Evolutionary conservation across 305 asterid genomes (phyloP).

Genomic region (Fraxinus velutina): DNA sequence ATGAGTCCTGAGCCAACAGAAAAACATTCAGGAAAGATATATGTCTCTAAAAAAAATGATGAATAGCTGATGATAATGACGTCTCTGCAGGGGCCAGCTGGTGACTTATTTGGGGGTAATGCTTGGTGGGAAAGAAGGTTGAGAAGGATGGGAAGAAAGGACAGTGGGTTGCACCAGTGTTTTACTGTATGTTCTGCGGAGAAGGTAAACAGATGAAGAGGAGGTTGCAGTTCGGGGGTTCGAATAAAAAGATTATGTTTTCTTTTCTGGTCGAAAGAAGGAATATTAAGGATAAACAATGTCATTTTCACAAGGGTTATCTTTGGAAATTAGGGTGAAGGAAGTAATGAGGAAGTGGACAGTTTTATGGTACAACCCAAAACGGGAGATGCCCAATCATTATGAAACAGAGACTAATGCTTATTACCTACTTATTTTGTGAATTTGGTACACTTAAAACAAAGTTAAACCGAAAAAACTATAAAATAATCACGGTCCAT

Average conservation of each 20-base stretch:
- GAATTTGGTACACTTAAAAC: neutral
- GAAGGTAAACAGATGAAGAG: neutral
- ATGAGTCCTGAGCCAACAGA: neutral
- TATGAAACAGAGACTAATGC: neutral
- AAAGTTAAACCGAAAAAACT: neutral
- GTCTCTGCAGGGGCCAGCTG: neutral
- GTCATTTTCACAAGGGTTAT: neutral
- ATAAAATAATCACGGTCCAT: neutral
- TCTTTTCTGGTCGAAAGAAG: neutral
- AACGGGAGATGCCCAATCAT: neutral
- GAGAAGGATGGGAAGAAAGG: conserved; percentile 1
- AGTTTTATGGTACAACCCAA: neutral
- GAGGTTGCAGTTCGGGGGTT: neutral
- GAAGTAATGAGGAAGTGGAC: neutral
- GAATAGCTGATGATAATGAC: neutral
- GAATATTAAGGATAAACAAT: neutral
- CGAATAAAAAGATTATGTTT: neutral
- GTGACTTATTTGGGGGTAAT: neutral
- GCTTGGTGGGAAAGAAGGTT: neutral
- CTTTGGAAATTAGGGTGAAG: neutral
- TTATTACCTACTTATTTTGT: neutral
- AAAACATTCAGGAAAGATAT: conserved; percentile 2
- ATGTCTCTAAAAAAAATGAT: neutral
- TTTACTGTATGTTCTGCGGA: neutral
- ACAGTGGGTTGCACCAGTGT: neutral